Conservation (phyloP, 164 flowering plant species). For the Stephania japonica region DNA sequence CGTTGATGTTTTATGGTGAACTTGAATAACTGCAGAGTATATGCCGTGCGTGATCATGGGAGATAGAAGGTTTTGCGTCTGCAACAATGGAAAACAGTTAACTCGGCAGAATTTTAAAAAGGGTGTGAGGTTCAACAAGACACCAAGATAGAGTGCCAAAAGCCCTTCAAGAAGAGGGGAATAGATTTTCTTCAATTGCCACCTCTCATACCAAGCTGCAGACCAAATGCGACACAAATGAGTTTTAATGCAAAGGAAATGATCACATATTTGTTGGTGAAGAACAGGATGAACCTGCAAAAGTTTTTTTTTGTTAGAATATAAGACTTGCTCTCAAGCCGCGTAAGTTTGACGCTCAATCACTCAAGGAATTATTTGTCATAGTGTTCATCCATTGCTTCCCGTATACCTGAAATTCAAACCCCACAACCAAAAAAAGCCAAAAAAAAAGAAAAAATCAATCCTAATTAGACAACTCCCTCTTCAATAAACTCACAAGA, state of each 20-base stretch:
- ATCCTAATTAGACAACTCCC: neutral
- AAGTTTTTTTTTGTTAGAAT: slow-evolving; percentile 41
- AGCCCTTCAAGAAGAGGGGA: slow-evolving; percentile 87
- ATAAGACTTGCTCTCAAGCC: neutral
- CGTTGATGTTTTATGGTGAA: slow-evolving; percentile 18
- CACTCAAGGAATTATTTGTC: neutral
- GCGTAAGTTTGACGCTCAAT: neutral
- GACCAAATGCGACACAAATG: neutral
- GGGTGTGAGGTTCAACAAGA: neutral
- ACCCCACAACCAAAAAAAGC: neutral
- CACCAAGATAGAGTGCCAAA: slow-evolving; percentile 73
- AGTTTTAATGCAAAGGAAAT: neutral
- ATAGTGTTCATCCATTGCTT: slow-evolving; percentile 46
- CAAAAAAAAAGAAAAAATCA: neutral
- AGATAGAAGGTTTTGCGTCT: slow-evolving; percentile 79
- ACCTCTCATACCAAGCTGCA: slow-evolving; percentile 89
- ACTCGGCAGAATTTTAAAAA: neutral
- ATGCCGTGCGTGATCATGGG: slow-evolving; percentile 96
- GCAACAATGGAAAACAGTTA: slow-evolving; percentile 5
- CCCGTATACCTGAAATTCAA: slow-evolving; percentile 66
- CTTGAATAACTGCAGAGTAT: slow-evolving; percentile 50
- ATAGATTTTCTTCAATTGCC: slow-evolving; percentile 90
- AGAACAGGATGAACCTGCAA: slow-evolving; percentile 55
- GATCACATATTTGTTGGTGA: neutral
- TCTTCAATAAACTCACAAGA: neutral